These are phyloP conservation scores for Trametes meyenii DNA, from an alignment of 768 basidiomycete species.

Conservation along the genomic window DNA sequence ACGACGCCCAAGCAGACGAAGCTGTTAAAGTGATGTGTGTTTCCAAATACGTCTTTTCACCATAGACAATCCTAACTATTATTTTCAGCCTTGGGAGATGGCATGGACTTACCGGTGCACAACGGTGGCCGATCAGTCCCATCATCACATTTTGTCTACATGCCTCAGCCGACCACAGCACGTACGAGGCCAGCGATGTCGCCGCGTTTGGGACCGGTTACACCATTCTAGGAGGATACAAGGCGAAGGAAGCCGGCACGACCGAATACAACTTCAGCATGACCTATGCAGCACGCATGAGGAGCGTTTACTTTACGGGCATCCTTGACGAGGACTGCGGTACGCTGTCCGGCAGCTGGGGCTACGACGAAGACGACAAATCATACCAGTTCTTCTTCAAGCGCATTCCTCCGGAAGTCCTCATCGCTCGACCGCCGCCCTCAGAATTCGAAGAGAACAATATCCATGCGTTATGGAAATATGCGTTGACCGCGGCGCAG, in stretches of 20 bases:
- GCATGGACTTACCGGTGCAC: slow-evolving; percentile 26
- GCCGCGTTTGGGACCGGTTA: slow-evolving; percentile 20
- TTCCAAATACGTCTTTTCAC: neutral
- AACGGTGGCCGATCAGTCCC: slow-evolving; percentile 9
- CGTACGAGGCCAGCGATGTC: slow-evolving; percentile 19
- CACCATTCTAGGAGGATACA: slow-evolving; percentile 26
- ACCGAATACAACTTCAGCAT: slow-evolving; percentile 26
- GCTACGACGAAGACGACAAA: slow-evolving; percentile 22
- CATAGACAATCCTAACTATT: neutral
- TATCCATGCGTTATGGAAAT: slow-evolving; percentile 37
- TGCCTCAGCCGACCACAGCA: slow-evolving; percentile 17
- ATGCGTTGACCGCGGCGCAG: slow-evolving; percentile 32
- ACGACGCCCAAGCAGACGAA: slow-evolving; percentile 17
- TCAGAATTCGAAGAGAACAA: slow-evolving; percentile 29
- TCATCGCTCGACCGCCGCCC: slow-evolving; percentile 35
- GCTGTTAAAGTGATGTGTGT: slow-evolving; percentile 15
- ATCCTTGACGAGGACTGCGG: slow-evolving; percentile 23
- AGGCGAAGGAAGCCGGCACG: slow-evolving; percentile 10
- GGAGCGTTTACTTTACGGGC: slow-evolving; percentile 30
- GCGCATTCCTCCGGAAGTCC: slow-evolving; percentile 30
- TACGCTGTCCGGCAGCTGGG: slow-evolving; percentile 34
- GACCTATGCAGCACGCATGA: slow-evolving; percentile 29
- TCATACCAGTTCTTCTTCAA: slow-evolving; percentile 35
- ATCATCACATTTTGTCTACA: slow-evolving; percentile 14
- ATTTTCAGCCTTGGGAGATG: slow-evolving; percentile 27